Conservation (phyloP, 164 flowering plant species). For the Vitis riparia region DNA sequence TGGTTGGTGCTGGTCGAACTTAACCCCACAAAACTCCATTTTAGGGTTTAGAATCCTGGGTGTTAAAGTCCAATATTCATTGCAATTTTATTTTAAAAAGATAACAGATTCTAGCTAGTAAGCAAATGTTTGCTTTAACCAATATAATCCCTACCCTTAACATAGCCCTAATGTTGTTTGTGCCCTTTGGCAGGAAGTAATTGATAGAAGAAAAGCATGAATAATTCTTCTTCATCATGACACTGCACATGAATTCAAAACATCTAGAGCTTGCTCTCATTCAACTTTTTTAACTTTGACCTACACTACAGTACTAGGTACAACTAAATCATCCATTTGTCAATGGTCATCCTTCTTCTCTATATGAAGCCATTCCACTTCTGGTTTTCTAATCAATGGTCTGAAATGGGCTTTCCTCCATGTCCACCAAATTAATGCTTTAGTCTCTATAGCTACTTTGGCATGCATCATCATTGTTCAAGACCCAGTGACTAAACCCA, state of each 20-base stretch:
- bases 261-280: not conserved
- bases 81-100: not conserved
- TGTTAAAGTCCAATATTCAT: not conserved
- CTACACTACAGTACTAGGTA: not conserved
- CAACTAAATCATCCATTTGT: not conserved
- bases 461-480: no score
- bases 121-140: no score
- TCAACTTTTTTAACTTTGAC: not conserved
- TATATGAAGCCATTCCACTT: no score
- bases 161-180: not conserved
- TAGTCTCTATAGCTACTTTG: no score
- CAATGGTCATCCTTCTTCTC: no score
- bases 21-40: conserved; percentile 11
- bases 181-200: not conserved
- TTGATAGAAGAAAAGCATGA: conserved; percentile 2
- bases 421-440: no score
- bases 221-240: conserved; percentile 8
- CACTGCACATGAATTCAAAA: conserved; percentile 6
- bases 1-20: conserved; percentile 24
- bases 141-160: not conserved
- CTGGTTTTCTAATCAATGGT: no score
- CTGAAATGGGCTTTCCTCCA: no score
- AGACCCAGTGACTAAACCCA: no score
- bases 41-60: not conserved
- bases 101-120: not conserved